A percentile compares a stretch with the other conserved stretches of the same genome.
These are phyloP conservation scores for Pyracantha coccinea DNA, from an alignment of 331 rosid genomes.

Conservation along the genomic window DNA sequence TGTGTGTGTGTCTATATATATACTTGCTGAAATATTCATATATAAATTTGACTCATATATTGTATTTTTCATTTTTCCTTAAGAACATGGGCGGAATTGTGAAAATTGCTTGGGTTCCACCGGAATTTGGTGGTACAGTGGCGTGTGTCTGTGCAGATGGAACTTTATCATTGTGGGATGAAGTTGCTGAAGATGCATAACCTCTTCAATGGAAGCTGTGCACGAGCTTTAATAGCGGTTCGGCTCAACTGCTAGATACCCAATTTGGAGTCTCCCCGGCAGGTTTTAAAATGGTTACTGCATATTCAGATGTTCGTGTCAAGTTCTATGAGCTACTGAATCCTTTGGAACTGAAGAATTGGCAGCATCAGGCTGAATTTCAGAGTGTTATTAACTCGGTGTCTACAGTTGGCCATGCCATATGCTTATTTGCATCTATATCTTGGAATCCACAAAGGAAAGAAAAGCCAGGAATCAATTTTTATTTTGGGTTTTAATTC, in stretches of 20 bases:
- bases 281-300: slow-evolving; percentile 79
- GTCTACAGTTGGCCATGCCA: slow-evolving; percentile 57
- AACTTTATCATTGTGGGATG: slow-evolving; percentile 57
- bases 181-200: slow-evolving; percentile 32
- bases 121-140: slow-evolving; percentile 79
- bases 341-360: slow-evolving; percentile 71
- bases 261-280: slow-evolving; percentile 61
- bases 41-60: too few species aligned
- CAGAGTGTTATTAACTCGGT: slow-evolving; percentile 78
- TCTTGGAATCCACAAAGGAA: slow-evolving; percentile 69
- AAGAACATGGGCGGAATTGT: too few species aligned
- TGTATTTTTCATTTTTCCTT: too few species aligned
- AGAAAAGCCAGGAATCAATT: slow-evolving; percentile 56
- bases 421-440: slow-evolving; percentile 69
- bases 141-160: slow-evolving; percentile 71
- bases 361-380: slow-evolving; percentile 99
- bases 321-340: slow-evolving; percentile 67
- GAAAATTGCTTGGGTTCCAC: slow-evolving; percentile 78
- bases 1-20: too few species aligned
- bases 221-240: slow-evolving; percentile 52
- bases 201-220: slow-evolving; percentile 76
- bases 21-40: too few species aligned
- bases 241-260: slow-evolving; percentile 49
- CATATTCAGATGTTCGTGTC: slow-evolving; percentile 67
- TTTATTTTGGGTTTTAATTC: slow-evolving; percentile 45